Conservation (phyloP, 495 filamentous ascomycete genomes). For the Peziza echinospora region DNA sequence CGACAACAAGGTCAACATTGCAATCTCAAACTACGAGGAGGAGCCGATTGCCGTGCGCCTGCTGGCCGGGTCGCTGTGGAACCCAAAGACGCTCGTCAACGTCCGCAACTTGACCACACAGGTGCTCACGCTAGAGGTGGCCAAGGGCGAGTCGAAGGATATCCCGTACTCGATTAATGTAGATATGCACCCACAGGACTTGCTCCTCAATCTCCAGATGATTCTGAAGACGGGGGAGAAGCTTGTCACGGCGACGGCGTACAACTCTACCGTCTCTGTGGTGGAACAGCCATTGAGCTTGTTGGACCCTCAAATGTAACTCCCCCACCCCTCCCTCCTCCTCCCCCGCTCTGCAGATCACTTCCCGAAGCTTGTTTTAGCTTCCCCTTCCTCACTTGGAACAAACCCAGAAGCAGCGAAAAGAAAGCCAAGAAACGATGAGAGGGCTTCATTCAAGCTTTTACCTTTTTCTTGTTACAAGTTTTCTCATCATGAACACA, state of each 20-base stretch:
- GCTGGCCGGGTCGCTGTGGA: constrained; percentile 53
- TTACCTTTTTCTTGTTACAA: too few species aligned
- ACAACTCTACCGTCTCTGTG: constrained; percentile 71
- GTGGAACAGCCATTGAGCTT: constrained; percentile 84
- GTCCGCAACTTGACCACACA: constrained; percentile 54
- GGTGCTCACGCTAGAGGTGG: constrained; percentile 31
- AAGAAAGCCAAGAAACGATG: too few species aligned
- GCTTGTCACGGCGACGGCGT: constrained; percentile 55
- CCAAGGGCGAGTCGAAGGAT: constrained; percentile 41
- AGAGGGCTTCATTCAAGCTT: too few species aligned
- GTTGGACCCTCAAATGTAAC: constrained; percentile 91
- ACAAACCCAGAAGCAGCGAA: too few species aligned
- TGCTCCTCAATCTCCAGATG: constrained; percentile 57
- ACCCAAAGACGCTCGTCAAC: constrained; percentile 2
- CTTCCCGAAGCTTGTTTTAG: too few species aligned
- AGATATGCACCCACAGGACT: constrained; percentile 83
- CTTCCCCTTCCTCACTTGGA: too few species aligned
- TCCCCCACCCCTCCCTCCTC: too few species aligned
- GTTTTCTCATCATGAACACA: too few species aligned
- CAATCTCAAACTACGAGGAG: constrained; percentile 66
- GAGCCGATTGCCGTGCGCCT: constrained; percentile 52
- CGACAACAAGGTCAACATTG: constrained; percentile 61
- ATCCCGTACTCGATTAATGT: constrained; percentile 67
- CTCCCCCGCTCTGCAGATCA: too few species aligned
- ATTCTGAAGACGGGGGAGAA: constrained; percentile 41